Evolutionary conservation across 2,329 filamentous ascomycete genomes (phyloP), one percentile per base, ranked within the genome.

Genomic region (Chaetomiaceae sp.): DNA sequence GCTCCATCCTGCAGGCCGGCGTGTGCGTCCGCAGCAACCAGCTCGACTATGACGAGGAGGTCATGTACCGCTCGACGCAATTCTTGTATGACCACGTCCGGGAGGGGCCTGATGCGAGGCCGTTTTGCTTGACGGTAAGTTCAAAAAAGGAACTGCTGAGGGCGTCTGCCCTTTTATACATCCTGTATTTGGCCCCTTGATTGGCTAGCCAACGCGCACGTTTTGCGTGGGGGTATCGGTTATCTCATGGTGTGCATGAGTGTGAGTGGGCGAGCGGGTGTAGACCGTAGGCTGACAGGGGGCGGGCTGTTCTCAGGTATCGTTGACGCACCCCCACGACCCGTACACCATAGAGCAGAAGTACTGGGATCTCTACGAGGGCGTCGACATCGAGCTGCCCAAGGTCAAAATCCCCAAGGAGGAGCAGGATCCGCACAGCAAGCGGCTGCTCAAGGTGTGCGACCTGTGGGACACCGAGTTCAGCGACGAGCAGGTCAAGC

Each of bases 31-130:
- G 89, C 55, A 95, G 88, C 68, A 96, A 96, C 69, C 90, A 96
- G 73, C 76, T 96, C 42, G 90, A 96, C 65, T 96, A 91, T 59
- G 90, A 96, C 60, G 90, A 95, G 68, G 90, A 96, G 68, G 88
- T 95, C 64, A 91, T 96, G 82, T 91, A 86, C 72, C 87, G 84
- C 67, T 86, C 87, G 41, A 86, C 82, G 34, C 89, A 95, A 66
- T 96, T 90, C 63, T 72, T 96, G 40, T 95, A 91, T 67, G 86
- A 95, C 65, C 84, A 94, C 61, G 87, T 93, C 30, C 84, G 90
- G n/a, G 78, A 88, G 62, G 84, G 86, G 9, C 79, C 79, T 0
- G 73, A 77, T 45, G 76, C 80, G 56, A 79, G 85, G 36, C 90
- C 90, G 1, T 96, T 96, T 65, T 86, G 83, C 59, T 68, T 96